Evolutionary conservation across 345 rosid species (phyloP), one percentile per base, ranked within the genome.

Genomic region (Murraya paniculata): DNA sequence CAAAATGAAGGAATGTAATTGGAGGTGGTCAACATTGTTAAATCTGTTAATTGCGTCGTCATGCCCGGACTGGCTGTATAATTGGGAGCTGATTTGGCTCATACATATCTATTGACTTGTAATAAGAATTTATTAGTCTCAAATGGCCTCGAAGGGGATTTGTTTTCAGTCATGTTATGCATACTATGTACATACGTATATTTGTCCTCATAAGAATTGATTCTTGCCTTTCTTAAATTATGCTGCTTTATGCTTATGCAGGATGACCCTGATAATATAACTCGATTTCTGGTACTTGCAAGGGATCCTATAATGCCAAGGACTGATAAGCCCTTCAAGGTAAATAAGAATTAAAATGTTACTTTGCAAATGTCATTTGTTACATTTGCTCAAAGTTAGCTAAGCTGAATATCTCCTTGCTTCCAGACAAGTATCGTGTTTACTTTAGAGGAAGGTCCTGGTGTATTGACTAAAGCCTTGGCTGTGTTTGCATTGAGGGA

Each of bases 261-360:
- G 91, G 89, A 80, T 72, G 82, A 82, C 71, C 38, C 70, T 5
- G 84, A 82, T 28, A 81, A 80, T 45, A 28, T 88, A 50, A 86
- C 88, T 83, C 89, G 89, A 21, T 86, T 75, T 72, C 82, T 88
- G 77, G 85, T 86, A 41, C 88, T 88, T 70, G 91, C 91, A 45
- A 80, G 89, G 78, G 91, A 86, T 81, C 91, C 89, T n/a, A 88
- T 88, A 68, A 78, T 88, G 48, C 83, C 91, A 30, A 81, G 83
- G 80, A 79, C 77, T 22, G 77, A 81, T 57, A 88, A 78, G 65
- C 82, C 83, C 24, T 88, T 84, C 72, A 82, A 80, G 83, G 91
- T 86, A 41, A 11, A 10, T 10, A 41, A 59, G 33, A 66, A 11
- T 41, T 10, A 41, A 59, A 28, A 66, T 59, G 45, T 60, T 36